Percentiles rank a stretch among this genome's conserved stretches.
These are phyloP conservation scores for Calonectria hawksworthii DNA, from an alignment of 2,329 filamentous ascomycete genomes.

Conservation along the genomic window DNA sequence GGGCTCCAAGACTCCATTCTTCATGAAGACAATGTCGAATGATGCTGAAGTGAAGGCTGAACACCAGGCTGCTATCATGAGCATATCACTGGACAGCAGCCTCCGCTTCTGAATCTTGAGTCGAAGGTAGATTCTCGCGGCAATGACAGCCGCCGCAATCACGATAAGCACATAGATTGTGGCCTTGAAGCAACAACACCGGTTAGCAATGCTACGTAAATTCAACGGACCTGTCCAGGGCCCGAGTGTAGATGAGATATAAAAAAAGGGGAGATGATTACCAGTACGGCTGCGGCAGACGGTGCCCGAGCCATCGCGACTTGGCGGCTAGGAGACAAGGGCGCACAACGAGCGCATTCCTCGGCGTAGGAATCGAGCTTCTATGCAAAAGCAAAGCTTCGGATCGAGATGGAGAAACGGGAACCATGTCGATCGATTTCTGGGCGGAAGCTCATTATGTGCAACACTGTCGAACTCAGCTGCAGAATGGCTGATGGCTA, in stretches of 20 bases:
- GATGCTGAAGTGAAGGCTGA: neutral
- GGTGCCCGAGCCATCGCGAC: neutral
- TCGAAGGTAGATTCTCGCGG: neutral
- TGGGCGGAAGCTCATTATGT: neutral
- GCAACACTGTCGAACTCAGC: neutral
- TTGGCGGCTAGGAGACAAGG: neutral
- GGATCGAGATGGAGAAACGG: neutral
- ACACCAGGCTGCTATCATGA: constrained; percentile 5
- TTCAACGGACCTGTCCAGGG: neutral
- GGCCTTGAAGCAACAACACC: neutral
- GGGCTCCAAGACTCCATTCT: neutral
- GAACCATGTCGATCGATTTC: neutral
- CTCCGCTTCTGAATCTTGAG: neutral
- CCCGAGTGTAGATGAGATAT: neutral
- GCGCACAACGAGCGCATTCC: neutral
- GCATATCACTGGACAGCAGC: neutral
- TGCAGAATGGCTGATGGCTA: neutral
- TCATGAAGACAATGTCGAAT: neutral
- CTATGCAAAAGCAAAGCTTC: neutral
- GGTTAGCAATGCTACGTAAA: neutral
- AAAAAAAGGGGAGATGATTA: neutral
- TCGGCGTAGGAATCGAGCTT: neutral
- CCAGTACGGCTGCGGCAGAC: neutral
- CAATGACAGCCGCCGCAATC: neutral
- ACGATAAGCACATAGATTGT: neutral